Evolutionary conservation across 441 rosid genomes (phyloP).

Genomic region (Eutrema salsugineum): DNA sequence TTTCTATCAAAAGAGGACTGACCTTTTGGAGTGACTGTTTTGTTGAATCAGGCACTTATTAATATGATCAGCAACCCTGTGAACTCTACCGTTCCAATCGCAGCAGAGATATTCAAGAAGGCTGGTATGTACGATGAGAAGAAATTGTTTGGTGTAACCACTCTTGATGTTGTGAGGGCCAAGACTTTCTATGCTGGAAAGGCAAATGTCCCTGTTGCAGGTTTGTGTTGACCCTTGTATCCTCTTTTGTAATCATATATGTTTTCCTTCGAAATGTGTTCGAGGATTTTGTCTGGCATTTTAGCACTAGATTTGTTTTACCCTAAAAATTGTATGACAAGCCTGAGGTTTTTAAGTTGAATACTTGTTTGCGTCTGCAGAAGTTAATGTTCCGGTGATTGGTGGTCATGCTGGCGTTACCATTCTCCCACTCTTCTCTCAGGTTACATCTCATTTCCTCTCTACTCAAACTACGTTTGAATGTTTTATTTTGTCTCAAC

Average conservation of each 20-base stretch:
- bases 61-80: slow-evolving; percentile 98
- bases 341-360: not conserved
- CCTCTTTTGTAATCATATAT: not conserved
- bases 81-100: slow-evolving; percentile 96
- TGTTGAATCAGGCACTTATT: slow-evolving; percentile 61
- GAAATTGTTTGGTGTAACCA: slow-evolving; percentile 89
- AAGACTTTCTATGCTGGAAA: slow-evolving; percentile 94
- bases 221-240: slow-evolving; percentile 31
- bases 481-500: not conserved
- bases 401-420: slow-evolving; percentile 99
- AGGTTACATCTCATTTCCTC: slow-evolving; percentile 36
- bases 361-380: slow-evolving; percentile 39
- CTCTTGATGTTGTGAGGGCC: slow-evolving; percentile 95
- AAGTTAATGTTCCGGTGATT: slow-evolving; percentile 85
- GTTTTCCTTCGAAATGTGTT: not conserved
- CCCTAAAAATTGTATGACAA: not conserved
- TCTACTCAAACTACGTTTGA: not conserved
- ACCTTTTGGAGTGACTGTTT: not conserved
- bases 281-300: not conserved
- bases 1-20: not conserved
- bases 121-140: slow-evolving; percentile 86
- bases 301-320: not conserved
- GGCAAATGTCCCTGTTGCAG: slow-evolving; percentile 77
- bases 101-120: slow-evolving; percentile 91
- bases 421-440: slow-evolving; percentile 92